Evolutionary conservation across 2,329 filamentous ascomycete species (phyloP).

Genomic region (Zymoseptoria crescenta): DNA sequence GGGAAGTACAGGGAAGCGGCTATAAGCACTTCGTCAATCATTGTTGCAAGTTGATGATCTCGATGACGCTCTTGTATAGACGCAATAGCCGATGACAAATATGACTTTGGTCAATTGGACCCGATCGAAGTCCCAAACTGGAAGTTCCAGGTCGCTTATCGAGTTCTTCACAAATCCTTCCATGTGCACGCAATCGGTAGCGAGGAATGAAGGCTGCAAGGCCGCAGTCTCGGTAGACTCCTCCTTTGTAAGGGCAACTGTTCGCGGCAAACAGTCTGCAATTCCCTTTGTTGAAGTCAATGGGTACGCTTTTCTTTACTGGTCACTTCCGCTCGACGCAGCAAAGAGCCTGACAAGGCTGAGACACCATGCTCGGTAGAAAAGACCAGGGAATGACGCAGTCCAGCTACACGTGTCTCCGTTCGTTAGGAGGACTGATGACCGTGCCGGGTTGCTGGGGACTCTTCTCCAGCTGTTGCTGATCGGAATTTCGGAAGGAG

Average conservation of each 20-base stretch:
- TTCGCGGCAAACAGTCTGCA: slow-evolving; percentile 11
- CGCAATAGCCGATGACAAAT: background rate
- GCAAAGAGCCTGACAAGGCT: background rate
- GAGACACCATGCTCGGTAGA: background rate
- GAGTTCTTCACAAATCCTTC: background rate
- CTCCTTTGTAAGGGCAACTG: slow-evolving; percentile 16
- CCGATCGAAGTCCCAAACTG: background rate
- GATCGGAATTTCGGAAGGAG: background rate
- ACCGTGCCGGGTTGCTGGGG: background rate
- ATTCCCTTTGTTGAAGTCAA: background rate
- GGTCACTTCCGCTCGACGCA: background rate
- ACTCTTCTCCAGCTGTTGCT: background rate
- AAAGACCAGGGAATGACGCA: background rate
- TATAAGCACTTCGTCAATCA: background rate
- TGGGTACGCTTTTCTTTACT: background rate
- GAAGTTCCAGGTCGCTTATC: background rate
- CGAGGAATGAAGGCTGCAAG: slow-evolving; percentile 17
- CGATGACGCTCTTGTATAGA: background rate
- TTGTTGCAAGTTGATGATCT: background rate
- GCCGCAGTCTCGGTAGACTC: slow-evolving; percentile 8
- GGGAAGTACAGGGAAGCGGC: background rate
- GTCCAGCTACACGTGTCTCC: background rate
- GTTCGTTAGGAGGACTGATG: background rate
- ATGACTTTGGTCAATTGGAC: slow-evolving; percentile 1
- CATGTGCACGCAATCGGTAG: slow-evolving; percentile 18